Evolutionary conservation across 148 eudicot genomes (phyloP), one percentile per base, ranked within the genome.

Genomic region (Selenicereus undatus): DNA sequence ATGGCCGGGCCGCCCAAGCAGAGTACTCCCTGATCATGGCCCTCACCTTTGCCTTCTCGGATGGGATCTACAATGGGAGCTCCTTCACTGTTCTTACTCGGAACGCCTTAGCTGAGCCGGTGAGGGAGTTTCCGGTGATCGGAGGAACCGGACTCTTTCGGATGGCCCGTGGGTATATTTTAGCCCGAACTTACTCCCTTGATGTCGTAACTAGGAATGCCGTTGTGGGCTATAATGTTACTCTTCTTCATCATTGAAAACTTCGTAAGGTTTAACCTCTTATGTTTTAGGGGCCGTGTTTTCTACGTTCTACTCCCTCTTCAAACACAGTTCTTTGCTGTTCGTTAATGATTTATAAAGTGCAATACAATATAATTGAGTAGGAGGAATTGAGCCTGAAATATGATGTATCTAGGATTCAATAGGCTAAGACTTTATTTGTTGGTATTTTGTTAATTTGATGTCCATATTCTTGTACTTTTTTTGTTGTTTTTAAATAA

Each of bases 131-230:
- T 69, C 52, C 89, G n/a, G 76, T 89, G 6, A 85, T 84, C 24
- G 88, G 92, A 22, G 92, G 92, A 12, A 88, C 89, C 20, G 90
- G 90, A 22, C 24, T 74, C 22, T 89, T 89, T 66, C 81, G 87
- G 30, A 65, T 88, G 82, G 92, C 87, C 14, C 84, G 83, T 32
- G 92, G 90, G 0, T 83, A 50, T 32, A 88, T 82, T 29, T 32
- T 78, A 26, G 80, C 80, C 48, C 78, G 50, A n/a, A 87, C 91
- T 1, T 77, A 77, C 76, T 79, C 4, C 56, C 17, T 81, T 11
- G 73, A 83, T 71, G 66, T 51, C 8, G 71, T 56, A 11, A 48
- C 85, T 13, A 88, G 89, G 22, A 79, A 82, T 75, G 93, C 89
- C 6, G 65, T 87, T 62, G 86, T 90, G n/a, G 90, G 84, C 27